Evolutionary conservation across 768 basidiomycete genomes (phyloP).

Genomic region (Lactarius psammicola): DNA sequence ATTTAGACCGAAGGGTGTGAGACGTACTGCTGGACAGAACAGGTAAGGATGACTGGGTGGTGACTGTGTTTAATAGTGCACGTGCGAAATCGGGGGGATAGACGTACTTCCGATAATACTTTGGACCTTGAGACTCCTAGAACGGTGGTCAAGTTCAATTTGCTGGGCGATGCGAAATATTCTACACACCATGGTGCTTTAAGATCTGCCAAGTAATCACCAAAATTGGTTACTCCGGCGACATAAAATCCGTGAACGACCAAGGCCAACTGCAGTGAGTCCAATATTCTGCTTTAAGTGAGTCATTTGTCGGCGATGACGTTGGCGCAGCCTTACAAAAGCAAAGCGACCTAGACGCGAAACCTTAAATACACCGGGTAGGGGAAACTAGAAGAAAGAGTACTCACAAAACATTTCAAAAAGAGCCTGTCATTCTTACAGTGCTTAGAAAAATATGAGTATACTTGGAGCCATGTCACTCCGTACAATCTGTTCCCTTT

Average conservation of each 20-base stretch:
- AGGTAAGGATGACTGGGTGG: background rate
- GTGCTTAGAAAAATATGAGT: slow-evolving; percentile 5
- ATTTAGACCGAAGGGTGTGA: background rate
- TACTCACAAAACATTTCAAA: slow-evolving; percentile 9
- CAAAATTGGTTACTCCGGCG: slow-evolving; percentile 10
- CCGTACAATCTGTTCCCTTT: slow-evolving; percentile 1
- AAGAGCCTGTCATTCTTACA: slow-evolving; percentile 3
- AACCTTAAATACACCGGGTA: background rate
- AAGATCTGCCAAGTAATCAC: slow-evolving; percentile 3
- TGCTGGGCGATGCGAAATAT: background rate
- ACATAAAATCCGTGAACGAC: slow-evolving; percentile 11
- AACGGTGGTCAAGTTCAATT: background rate
- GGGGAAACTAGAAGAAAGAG: background rate
- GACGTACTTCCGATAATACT: slow-evolving; percentile 9
- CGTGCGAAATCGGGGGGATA: background rate
- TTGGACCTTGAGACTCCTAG: slow-evolving; percentile 9
- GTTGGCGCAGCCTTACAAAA: background rate
- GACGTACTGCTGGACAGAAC: slow-evolving; percentile 8
- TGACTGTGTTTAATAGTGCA: background rate
- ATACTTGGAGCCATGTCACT: slow-evolving; percentile 11
- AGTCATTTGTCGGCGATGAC: background rate
- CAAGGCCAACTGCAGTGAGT: slow-evolving; percentile 2
- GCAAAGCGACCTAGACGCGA: slow-evolving; percentile 2
- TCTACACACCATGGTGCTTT: slow-evolving; percentile 7
- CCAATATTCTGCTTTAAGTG: background rate